phyloP scores from a whole-genome alignment of 208 protist species.

The Paratrypanosoma confusum region DNA sequence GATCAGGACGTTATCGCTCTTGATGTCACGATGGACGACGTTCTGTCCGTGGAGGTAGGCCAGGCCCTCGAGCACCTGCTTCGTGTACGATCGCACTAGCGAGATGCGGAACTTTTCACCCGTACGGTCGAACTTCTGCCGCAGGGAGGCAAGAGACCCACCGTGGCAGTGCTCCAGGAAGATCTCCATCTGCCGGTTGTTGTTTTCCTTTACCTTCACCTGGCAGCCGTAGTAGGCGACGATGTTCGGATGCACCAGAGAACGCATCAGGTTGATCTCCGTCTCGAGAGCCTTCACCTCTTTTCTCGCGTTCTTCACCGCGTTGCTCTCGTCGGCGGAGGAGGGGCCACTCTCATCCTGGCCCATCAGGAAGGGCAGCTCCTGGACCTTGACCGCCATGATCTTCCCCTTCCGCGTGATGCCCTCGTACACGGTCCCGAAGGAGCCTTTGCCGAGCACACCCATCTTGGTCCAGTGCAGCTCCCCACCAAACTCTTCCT shows the following conservation, averaged over 20 bases:
- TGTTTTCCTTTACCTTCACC: slow-evolving; percentile 28
- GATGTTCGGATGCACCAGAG: slow-evolving; percentile 77
- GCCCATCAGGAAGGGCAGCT: slow-evolving; percentile 55
- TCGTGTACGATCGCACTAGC: slow-evolving; percentile 72
- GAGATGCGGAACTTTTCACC: slow-evolving; percentile 59
- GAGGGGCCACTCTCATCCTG: slow-evolving; percentile 1
- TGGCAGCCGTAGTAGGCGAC: slow-evolving; percentile 85
- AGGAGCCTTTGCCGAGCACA: slow-evolving; percentile 77
- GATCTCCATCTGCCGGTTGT: slow-evolving; percentile 68
- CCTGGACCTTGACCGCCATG: slow-evolving; percentile 83
- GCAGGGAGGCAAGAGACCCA: slow-evolving; percentile 46
- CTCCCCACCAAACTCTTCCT: slow-evolving; percentile 13
- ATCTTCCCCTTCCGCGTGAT: slow-evolving; percentile 76
- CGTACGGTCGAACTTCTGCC: slow-evolving; percentile 56
- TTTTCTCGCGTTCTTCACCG: slow-evolving; percentile 35
- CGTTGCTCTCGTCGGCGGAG: neutral
- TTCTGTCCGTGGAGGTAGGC: slow-evolving; percentile 69
- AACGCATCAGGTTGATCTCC: slow-evolving; percentile 83
- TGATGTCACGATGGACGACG: slow-evolving; percentile 85
- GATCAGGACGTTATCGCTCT: slow-evolving; percentile 88
- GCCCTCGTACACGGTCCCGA: slow-evolving; percentile 82
- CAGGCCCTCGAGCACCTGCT: slow-evolving; percentile 80
- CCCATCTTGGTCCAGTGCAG: slow-evolving; percentile 65
- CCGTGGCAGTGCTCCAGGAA: slow-evolving; percentile 86
- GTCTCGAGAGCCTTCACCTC: slow-evolving; percentile 42